Evolutionary conservation across 257 asterid species (phyloP).

Genomic region (Plantago ovata): DNA sequence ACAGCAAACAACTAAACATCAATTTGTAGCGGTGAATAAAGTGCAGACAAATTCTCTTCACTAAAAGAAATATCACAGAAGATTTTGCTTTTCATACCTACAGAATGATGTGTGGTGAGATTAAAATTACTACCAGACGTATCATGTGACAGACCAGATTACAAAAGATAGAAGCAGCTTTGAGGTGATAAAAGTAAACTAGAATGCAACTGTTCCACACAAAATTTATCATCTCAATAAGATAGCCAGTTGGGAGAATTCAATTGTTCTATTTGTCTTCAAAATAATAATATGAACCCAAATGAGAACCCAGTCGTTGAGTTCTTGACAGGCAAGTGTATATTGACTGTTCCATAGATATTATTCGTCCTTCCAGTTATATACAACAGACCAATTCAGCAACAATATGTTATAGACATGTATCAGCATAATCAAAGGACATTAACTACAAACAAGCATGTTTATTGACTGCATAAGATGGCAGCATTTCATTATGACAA

Average conservation of each 20-base stretch:
- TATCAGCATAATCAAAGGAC: neutral
- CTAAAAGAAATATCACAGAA: conserved; percentile 1
- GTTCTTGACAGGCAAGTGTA: too few relatives aligned
- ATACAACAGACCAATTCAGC: neutral
- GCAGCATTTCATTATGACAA: neutral
- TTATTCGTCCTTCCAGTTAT: too few relatives aligned
- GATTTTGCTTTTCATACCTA: neutral
- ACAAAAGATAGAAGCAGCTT: neutral
- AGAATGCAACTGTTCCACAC: neutral
- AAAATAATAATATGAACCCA: neutral
- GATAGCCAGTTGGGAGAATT: too few relatives aligned
- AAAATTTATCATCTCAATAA: too few relatives aligned
- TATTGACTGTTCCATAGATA: too few relatives aligned
- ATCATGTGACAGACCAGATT: neutral
- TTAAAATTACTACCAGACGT: neutral
- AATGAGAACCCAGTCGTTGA: too few relatives aligned
- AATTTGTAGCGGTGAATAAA: neutral
- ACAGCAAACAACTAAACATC: neutral
- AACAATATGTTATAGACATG: neutral
- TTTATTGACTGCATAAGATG: neutral
- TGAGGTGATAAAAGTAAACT: conserved; percentile 10
- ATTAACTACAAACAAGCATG: neutral
- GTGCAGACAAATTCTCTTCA: neutral
- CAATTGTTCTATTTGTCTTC: neutral
- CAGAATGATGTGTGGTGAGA: neutral